phyloP scores from a whole-genome alignment of 108 stramenopile species.

The Skeletonema tropicum region DNA sequence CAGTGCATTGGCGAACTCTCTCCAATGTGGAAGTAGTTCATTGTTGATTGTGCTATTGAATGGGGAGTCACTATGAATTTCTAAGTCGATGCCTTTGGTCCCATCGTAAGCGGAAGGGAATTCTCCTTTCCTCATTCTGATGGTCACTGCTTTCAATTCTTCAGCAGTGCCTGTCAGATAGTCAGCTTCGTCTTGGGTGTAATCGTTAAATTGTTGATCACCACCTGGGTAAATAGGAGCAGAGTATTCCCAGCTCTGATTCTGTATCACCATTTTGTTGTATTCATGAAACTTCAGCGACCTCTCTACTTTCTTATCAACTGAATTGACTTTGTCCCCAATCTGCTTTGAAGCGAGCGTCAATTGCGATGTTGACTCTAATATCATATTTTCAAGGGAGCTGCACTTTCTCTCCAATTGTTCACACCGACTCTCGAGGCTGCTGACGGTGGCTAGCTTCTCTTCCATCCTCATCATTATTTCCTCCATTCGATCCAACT shows the following conservation, averaged over 20 bases:
- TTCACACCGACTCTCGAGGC: neutral
- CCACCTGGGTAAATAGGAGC: neutral
- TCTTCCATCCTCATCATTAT: slow-evolving; percentile 3
- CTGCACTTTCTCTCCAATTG: neutral
- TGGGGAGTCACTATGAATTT: no score
- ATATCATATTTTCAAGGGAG: neutral
- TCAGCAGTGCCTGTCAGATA: neutral
- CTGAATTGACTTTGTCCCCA: neutral
- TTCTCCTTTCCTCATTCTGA: neutral
- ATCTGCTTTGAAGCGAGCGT: neutral
- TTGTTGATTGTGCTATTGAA: neutral
- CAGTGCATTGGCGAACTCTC: neutral
- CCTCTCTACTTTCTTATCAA: neutral
- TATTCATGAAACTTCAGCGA: neutral
- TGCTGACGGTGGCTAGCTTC: neutral
- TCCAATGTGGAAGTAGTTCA: neutral
- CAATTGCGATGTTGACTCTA: neutral
- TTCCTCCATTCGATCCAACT: neutral
- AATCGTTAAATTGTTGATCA: no score
- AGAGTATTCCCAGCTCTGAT: slow-evolving; percentile 1
- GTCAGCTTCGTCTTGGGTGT: neutral
- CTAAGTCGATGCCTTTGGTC: neutral
- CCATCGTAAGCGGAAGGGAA: neutral
- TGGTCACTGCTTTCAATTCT: neutral
- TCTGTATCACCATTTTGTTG: neutral